These are phyloP conservation scores for Chytriomyces hyalinus DNA, from an alignment of 192 early-diverging fungal genomes.

Conservation along the genomic window DNA sequence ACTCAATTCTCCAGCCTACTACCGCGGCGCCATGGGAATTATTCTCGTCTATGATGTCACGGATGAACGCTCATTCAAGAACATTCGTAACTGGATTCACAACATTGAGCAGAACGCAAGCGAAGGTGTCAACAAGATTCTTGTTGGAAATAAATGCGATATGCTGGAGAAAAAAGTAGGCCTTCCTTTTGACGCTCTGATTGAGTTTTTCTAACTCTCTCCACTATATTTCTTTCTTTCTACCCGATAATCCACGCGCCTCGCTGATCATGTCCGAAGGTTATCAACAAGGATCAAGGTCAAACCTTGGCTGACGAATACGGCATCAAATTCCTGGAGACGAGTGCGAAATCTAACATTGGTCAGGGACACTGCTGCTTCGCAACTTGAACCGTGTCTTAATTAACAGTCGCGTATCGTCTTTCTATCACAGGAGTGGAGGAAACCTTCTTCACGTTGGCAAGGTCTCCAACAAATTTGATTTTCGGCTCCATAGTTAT, in stretches of 20 bases:
- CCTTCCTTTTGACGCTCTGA: neutral
- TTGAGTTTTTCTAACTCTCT: neutral
- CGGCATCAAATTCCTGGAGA: constrained; percentile 94
- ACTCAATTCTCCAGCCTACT: constrained; percentile 75
- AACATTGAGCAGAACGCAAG: constrained; percentile 99
- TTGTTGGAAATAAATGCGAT: constrained; percentile 99
- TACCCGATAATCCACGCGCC: neutral
- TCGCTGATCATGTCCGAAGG: constrained; percentile 55
- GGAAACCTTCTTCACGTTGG: constrained; percentile 96
- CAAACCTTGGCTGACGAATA: constrained; percentile 94
- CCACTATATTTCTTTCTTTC: neutral
- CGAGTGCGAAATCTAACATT: constrained; percentile 98
- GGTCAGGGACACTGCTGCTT: constrained; percentile 42
- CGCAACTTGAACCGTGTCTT: neutral
- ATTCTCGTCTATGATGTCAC: constrained; percentile 98
- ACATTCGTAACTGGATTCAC: constrained; percentile 99
- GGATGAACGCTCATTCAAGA: constrained; percentile 97
- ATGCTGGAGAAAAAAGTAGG: constrained; percentile 89
- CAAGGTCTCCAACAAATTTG: constrained; percentile 60
- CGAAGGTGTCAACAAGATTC: constrained; percentile 98
- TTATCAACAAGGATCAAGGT: constrained; percentile 93
- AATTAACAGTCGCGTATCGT: neutral
- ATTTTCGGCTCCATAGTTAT: constrained; percentile 35
- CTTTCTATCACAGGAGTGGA: constrained; percentile 62
- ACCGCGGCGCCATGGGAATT: constrained; percentile 99